These are phyloP conservation scores for Phytophthora quininea DNA, from an alignment of 352 stramenopile genomes.

Conservation along the genomic window DNA sequence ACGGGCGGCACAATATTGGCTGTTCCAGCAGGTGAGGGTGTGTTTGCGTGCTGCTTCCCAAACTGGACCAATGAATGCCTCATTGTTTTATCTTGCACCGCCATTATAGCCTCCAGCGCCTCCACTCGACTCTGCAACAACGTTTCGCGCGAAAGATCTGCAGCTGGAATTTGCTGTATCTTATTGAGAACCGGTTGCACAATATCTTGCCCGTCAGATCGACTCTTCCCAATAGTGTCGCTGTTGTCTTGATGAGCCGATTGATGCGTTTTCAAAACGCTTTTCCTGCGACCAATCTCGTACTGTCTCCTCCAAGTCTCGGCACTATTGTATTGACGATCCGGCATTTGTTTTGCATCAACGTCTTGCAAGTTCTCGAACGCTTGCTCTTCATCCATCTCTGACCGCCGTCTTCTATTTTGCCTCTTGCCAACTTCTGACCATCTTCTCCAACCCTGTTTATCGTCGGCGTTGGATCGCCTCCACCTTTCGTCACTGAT, in stretches of 20 bases:
- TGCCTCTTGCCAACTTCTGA: too few species aligned
- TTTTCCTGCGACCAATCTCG: neutral
- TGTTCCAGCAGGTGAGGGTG: constrained; percentile 1
- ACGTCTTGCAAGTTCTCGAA: too few species aligned
- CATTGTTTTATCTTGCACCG: constrained; percentile 64
- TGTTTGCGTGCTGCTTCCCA: constrained; percentile 13
- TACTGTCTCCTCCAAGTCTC: constrained; percentile 3
- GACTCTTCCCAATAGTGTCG: too few species aligned
- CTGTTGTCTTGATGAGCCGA: too few species aligned
- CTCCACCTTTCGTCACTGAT: too few species aligned
- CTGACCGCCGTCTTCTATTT: too few species aligned
- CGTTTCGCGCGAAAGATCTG: constrained; percentile 4
- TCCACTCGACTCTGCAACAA: constrained; percentile 54
- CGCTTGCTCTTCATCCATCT: neutral
- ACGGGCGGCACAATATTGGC: constrained; percentile 7
- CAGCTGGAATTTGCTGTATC: neutral
- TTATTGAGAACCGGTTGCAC: neutral
- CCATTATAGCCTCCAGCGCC: constrained; percentile 62
- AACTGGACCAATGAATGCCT: constrained; percentile 38
- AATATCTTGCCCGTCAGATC: too few species aligned
- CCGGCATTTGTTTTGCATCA: too few species aligned
- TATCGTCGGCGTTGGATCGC: too few species aligned
- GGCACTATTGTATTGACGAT: neutral
- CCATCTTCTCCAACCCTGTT: too few species aligned
- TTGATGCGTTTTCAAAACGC: neutral